A percentile compares a stretch with the other conserved stretches of the same genome.
phyloP scores from a whole-genome alignment of 2,329 filamentous ascomycete species.

The Pseudogymnoascus sp. region DNA sequence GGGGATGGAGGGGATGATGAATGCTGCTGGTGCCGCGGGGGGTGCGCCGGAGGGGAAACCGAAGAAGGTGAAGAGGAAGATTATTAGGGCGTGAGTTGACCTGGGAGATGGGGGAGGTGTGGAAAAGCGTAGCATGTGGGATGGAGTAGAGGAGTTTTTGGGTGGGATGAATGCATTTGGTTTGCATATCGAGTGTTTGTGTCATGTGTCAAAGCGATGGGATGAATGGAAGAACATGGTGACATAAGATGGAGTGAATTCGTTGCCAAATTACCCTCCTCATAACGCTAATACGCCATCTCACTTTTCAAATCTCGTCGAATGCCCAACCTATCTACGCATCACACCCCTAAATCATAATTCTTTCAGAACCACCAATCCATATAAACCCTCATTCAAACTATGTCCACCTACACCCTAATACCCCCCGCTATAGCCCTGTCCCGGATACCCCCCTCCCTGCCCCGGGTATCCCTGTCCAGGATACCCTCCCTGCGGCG shows the following conservation, averaged over 20 bases:
- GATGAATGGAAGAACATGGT: not conserved
- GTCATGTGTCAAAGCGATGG: not conserved
- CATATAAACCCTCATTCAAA: not conserved
- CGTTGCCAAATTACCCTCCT: not conserved
- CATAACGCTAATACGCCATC: not conserved
- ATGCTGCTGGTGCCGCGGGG: conserved; percentile 32
- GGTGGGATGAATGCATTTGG: not conserved
- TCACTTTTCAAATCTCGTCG: too few relatives aligned
- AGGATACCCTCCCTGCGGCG: conserved; percentile 28
- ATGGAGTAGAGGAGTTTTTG: conserved; percentile 1
- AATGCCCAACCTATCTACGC: not conserved
- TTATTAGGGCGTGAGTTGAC: conserved; percentile 1
- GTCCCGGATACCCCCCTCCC: conserved; percentile 21
- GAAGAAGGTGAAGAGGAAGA: conserved; percentile 44
- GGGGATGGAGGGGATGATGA: conserved; percentile 45
- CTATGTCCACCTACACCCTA: not conserved
- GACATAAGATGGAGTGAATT: not conserved
- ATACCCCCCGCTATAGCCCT: conserved; percentile 23
- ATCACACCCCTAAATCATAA: not conserved
- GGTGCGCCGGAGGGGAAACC: conserved; percentile 31
- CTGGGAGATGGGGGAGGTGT: not conserved
- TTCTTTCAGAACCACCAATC: not conserved
- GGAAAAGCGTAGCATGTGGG: not conserved
- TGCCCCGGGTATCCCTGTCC: conserved; percentile 14
- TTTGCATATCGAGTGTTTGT: not conserved